Percentiles rank a stretch among this genome's conserved stretches.
These are phyloP conservation scores for Casuarina glauca DNA, from an alignment of 306 rosid species.

Conservation along the genomic window DNA sequence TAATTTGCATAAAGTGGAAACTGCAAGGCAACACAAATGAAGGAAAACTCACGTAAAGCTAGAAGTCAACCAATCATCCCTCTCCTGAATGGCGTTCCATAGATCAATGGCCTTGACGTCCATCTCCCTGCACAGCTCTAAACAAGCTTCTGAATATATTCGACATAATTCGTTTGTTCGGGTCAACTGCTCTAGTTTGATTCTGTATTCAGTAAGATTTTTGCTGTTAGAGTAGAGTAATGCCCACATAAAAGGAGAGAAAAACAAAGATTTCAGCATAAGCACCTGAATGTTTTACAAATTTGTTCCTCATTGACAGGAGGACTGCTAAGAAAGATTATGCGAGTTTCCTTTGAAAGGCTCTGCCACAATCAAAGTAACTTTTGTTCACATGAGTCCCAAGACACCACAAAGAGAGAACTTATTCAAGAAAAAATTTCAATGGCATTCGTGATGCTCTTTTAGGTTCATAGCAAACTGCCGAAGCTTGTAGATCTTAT, in stretches of 20 bases:
- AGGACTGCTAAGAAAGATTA: slow-evolving; percentile 63
- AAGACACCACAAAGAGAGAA: background rate
- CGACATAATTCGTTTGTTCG: slow-evolving; percentile 52
- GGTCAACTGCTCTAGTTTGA: background rate
- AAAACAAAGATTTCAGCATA: background rate
- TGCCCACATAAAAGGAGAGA: background rate
- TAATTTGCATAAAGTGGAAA: background rate
- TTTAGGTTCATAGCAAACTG: too few relatives aligned
- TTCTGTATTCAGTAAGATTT: slow-evolving; percentile 17
- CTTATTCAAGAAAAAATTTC: too few relatives aligned
- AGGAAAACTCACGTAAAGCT: slow-evolving; percentile 56
- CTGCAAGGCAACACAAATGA: background rate
- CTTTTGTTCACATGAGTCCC: slow-evolving; percentile 2
- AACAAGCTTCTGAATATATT: slow-evolving; percentile 74
- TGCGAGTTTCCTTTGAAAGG: slow-evolving; percentile 55
- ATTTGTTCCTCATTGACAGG: slow-evolving; percentile 56
- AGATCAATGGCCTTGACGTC: slow-evolving; percentile 57
- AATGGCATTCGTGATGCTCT: too few relatives aligned
- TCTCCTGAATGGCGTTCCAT: slow-evolving; percentile 52
- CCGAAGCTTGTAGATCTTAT: too few relatives aligned
- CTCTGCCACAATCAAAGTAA: slow-evolving; percentile 36
- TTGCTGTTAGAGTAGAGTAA: background rate
- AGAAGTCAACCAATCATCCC: slow-evolving; percentile 50
- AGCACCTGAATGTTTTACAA: slow-evolving; percentile 32
- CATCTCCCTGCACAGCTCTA: slow-evolving; percentile 58